Evolutionary conservation across 2,329 filamentous ascomycete species (phyloP).

Genomic region (Exophiala spinifera): DNA sequence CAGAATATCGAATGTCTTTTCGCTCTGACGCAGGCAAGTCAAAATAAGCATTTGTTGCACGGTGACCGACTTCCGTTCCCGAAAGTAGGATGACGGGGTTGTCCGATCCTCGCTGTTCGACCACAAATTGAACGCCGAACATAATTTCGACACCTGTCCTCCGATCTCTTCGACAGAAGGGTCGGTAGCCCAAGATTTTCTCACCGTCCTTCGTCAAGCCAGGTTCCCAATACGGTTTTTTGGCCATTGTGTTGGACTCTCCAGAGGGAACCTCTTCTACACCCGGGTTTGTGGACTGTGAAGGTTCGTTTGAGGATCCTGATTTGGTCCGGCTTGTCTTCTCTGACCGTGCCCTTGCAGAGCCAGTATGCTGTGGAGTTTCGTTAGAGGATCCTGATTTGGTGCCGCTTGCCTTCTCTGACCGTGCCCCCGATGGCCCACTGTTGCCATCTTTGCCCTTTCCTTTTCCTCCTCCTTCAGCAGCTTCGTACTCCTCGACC

Average conservation of each 20-base stretch:
- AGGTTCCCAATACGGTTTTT: conserved; percentile 1
- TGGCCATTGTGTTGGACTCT: neutral
- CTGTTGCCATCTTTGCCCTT: neutral
- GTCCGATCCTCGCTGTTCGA: neutral
- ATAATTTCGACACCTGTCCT: neutral
- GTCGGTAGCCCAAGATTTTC: conserved; percentile 3
- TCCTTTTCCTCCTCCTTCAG: neutral
- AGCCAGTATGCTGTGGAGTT: no score
- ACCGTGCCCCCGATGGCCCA: no score
- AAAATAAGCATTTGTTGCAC: neutral
- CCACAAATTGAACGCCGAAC: conserved; percentile 2
- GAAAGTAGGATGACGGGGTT: conserved; percentile 1
- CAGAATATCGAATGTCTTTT: conserved; percentile 1
- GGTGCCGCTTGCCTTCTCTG: no score
- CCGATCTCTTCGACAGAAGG: neutral
- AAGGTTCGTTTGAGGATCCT: neutral
- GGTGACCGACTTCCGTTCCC: neutral
- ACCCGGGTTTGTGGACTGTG: neutral
- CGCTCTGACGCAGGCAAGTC: neutral
- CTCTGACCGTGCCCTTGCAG: no score
- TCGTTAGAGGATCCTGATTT: no score
- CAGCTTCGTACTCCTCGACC: conserved; percentile 1
- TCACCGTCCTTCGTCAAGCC: neutral
- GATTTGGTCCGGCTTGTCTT: neutral
- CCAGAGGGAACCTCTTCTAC: neutral